Evolutionary conservation across 345 rosid genomes (phyloP).

Genomic region (Mangifera indica): DNA sequence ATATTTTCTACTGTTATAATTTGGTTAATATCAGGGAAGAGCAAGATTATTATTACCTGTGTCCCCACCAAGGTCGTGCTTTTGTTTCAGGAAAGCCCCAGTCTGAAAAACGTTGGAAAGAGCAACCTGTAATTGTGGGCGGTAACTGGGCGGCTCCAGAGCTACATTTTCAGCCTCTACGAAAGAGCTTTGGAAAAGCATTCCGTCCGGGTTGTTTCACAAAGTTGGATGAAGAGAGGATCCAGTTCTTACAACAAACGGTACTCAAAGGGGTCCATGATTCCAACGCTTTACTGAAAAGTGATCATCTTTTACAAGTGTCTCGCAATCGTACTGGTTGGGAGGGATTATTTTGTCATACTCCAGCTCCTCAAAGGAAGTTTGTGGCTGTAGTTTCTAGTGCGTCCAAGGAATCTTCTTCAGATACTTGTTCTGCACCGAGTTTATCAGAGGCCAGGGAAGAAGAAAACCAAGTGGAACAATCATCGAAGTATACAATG

Average conservation of each 20-base stretch:
- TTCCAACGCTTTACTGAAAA: background rate
- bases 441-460: background rate
- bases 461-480: background rate
- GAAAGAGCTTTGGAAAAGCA: background rate
- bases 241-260: background rate
- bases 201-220: background rate
- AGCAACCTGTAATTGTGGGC: background rate
- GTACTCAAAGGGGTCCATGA: background rate
- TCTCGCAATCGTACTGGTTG: background rate
- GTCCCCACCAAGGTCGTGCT: background rate
- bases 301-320: background rate
- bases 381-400: background rate
- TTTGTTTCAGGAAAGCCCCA: background rate
- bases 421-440: background rate
- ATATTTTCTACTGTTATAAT: background rate
- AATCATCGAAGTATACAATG: background rate
- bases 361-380: background rate
- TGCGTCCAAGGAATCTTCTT: background rate
- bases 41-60: background rate
- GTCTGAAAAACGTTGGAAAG: background rate
- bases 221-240: background rate
- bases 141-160: constrained; percentile 7
- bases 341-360: background rate
- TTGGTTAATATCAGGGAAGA: background rate
- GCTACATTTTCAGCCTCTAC: background rate